A percentile compares a stretch with the other conserved stretches of the same genome.
phyloP scores from a whole-genome alignment of 805 yeast genomes.

The Candida corydali region DNA sequence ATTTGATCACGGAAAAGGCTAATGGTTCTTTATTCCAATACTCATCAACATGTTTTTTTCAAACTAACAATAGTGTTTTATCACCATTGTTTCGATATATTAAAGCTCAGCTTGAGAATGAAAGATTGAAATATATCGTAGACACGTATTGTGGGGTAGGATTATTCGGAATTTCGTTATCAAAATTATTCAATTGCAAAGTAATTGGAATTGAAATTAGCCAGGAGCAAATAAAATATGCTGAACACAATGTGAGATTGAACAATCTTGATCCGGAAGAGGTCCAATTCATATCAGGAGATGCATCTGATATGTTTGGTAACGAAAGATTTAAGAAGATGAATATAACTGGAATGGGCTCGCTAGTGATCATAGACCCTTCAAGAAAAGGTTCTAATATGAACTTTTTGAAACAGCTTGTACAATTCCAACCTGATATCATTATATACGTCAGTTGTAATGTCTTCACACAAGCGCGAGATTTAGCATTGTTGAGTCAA shows the following conservation, averaged over 20 bases:
- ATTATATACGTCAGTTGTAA: conserved; percentile 43
- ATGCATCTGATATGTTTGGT: conserved; percentile 33
- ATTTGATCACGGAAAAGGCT: conserved; percentile 32
- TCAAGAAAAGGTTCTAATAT: conserved; percentile 39
- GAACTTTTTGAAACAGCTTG: conserved; percentile 31
- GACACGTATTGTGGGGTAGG: conserved; percentile 48
- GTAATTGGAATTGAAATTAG: conserved; percentile 42
- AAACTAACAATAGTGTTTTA: conserved; percentile 33
- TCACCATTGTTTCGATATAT: conserved; percentile 32
- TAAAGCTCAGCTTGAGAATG: conserved; percentile 14
- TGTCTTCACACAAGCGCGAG: conserved; percentile 44
- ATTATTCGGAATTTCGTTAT: conserved; percentile 37
- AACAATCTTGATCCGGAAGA: conserved; percentile 30
- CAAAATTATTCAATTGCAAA: conserved; percentile 25
- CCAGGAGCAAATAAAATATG: conserved; percentile 27
- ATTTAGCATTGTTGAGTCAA: conserved; percentile 25
- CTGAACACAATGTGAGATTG: conserved; percentile 34
- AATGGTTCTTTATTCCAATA: conserved; percentile 35
- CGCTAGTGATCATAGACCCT: conserved; percentile 42
- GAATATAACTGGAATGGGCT: conserved; percentile 26
- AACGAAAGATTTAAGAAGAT: conserved; percentile 19
- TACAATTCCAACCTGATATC: conserved; percentile 32
- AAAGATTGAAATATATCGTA: conserved; percentile 22
- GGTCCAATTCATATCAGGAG: conserved; percentile 33
- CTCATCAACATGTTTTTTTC: conserved; percentile 38